phyloP scores from a whole-genome alignment of 371 early-diverging fungal genomes.

The Mucor racemosus region DNA sequence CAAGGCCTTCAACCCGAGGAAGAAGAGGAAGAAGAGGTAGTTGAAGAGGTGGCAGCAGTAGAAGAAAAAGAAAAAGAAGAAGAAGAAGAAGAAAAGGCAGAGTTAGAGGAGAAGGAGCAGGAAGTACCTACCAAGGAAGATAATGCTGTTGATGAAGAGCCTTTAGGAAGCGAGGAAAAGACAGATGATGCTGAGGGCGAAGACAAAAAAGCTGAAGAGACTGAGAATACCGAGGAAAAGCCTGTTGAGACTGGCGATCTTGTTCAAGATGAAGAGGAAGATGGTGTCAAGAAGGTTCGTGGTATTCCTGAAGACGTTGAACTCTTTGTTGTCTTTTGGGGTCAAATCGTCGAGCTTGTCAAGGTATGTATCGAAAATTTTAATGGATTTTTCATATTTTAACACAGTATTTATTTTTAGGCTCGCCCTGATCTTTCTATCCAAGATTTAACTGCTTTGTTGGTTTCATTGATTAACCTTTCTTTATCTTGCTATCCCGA shows the following conservation, averaged over 20 bases:
- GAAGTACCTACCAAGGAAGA: slow-evolving; percentile 25
- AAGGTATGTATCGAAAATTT: slow-evolving; percentile 51
- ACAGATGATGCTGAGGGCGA: slow-evolving; percentile 25
- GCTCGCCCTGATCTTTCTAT: slow-evolving; percentile 89
- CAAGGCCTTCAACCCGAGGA: slow-evolving; percentile 27
- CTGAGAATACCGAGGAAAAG: slow-evolving; percentile 5
- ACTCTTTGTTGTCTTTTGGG: slow-evolving; percentile 95
- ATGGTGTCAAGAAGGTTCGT: slow-evolving; percentile 43
- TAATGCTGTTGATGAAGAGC: slow-evolving; percentile 1
- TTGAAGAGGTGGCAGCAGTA: slow-evolving; percentile 12
- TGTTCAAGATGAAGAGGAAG: slow-evolving; percentile 11
- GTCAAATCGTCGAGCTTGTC: slow-evolving; percentile 85
- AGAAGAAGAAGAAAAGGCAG: slow-evolving; percentile 14
- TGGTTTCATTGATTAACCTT: slow-evolving; percentile 83
- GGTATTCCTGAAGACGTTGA: slow-evolving; percentile 86
- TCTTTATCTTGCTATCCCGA: slow-evolving; percentile 92
- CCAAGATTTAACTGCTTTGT: slow-evolving; percentile 85
- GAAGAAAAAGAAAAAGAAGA: slow-evolving; percentile 23
- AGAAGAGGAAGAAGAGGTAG: slow-evolving; percentile 22
- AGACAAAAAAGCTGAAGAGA: slow-evolving; percentile 29
- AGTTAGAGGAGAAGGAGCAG: slow-evolving; percentile 22
- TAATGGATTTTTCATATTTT: not conserved
- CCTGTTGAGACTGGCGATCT: slow-evolving; percentile 26
- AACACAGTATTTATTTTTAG: slow-evolving; percentile 28
- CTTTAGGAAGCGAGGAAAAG: slow-evolving; percentile 17